Base-by-base conservation (phyloP, 202 grass and related monocot genomes). In the Bolboschoenoplectus hybrid region DNA sequence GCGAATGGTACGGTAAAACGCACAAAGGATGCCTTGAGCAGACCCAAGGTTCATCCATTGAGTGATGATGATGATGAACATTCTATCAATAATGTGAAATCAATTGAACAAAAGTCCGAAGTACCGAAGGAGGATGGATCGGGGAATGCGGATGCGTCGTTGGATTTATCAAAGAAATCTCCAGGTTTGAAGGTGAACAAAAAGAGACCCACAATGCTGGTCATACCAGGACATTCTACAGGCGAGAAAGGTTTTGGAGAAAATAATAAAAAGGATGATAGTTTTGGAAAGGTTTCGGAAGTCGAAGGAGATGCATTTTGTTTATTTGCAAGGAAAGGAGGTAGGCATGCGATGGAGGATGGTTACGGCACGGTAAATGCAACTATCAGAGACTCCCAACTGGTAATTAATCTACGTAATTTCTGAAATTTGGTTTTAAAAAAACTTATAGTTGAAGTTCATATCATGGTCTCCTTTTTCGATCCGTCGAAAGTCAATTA, bases 311-410 rank as follows among this genome's bases (percentile, higher is more conserved):
- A 85, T 46, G 89, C 86, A 32, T 97, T 92, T 70, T 91, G 87
- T 19, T 19, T 94, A 50, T 88, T 87, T 32, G 86, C 90, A 67
- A 91, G 71, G 75, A 86, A 88, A 85, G 95, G 92, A 19, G 58
- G 79, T 34, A 84, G 91, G 50, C 84, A 88, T 69, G 89, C 85
- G 38, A 97, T 97, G 95, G 95, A 97, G 45, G 92, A 97, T 78
- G 92, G 88, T 1, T 94, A 91, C 35, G 89, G 83, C 1, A 80
- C 82, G 0, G 85, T 90, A 74, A 51, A 84, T 46, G 47, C 80
- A 34, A 84, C 85, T 17, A 49, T 63, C 67, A 51, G 74, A 35
- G 61, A 39, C 2, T 86, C 92, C 7, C 73, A 90, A 36, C 47
- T 92, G 97, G 97, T 98, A 93, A 36, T 73, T 41, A 1, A 3